Evolutionary conservation across 225 moss, liverwort and hornwort species (phyloP), one percentile per base, ranked within the genome.

Genomic region (Bryoerythrophyllum caledonicum): DNA sequence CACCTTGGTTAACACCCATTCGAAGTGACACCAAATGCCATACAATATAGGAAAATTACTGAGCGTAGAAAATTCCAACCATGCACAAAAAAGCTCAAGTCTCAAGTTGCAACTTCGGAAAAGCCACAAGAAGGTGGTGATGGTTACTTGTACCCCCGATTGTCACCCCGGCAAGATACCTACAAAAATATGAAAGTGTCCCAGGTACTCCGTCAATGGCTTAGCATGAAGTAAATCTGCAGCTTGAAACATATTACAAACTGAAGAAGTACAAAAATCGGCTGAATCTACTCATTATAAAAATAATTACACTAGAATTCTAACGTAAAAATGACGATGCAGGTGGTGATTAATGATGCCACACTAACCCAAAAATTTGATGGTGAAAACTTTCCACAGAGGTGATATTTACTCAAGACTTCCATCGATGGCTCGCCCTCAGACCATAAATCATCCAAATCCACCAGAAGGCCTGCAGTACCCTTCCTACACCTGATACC

Each of bases 141-240:
- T 70, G 38, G 30, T 78, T 85, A 96, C 95, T 93, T 93, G 85
- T 96, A 96, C 71, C 93, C 96, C 70, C 93, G 87, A 69, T 84
- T 79, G 70, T 80, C 87, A 78, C 86, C 86, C 69, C 81, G 86
- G 90, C 96, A 96, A 66, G 90, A 83, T 68, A 87, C 85, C 93
- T 96, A 81, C 90, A 87, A 53, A 70, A 84, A 21, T 17, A 65
- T 67, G 38, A 32, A 75, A 74, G 54, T 8, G n/a, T 60, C 40
- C 66, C 34, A 23, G 65, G 67, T 7, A 71, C 54, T 64, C 16
- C 1, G 69, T 77, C 59, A 74, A 44, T 16, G 59, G 46, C 74
- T 63, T 20, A 49, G 55, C 21, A 49, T 37, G 24, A 66, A 60
- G 37, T 40, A 61, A 16, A 65, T 67, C n/a, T 38, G 6, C 60